Percentiles rank a stretch among this genome's conserved stretches.
These are phyloP conservation scores for Penicillium nordicum DNA, from an alignment of 2,329 filamentous ascomycete species.

Conservation along the genomic window DNA sequence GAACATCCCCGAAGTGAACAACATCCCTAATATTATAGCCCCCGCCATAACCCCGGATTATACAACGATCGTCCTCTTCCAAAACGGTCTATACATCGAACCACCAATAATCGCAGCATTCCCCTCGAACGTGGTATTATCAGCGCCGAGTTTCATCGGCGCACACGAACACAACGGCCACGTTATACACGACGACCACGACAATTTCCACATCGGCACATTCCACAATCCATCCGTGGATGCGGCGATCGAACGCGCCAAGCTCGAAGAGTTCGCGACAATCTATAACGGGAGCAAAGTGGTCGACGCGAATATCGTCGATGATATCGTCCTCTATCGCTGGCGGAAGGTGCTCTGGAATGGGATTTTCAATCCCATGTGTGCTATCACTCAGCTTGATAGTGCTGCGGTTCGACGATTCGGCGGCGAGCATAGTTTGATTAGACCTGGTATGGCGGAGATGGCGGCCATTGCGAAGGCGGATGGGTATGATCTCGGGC, in stretches of 20 bases:
- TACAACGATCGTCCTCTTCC: constrained; percentile 56
- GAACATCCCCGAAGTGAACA: constrained; percentile 53
- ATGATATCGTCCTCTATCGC: constrained; percentile 27
- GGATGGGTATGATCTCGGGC: constrained; percentile 13
- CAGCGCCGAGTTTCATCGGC: constrained; percentile 53
- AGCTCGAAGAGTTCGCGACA: constrained; percentile 42
- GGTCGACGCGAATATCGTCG: constrained; percentile 37
- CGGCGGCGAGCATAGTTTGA: constrained; percentile 36
- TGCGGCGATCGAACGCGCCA: not conserved
- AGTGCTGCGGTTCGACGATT: constrained; percentile 49
- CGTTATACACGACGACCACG: constrained; percentile 53
- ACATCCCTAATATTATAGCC: constrained; percentile 16
- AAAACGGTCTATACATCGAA: constrained; percentile 65
- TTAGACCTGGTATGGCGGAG: constrained; percentile 52
- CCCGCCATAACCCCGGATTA: constrained; percentile 52
- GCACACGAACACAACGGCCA: constrained; percentile 50
- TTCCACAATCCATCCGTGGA: constrained; percentile 39
- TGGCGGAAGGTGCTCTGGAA: constrained; percentile 49
- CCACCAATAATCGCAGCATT: constrained; percentile 51
- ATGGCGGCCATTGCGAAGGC: constrained; percentile 19
- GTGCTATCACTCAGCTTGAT: constrained; percentile 51
- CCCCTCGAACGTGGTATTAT: constrained; percentile 52
- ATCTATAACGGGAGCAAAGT: constrained; percentile 51
- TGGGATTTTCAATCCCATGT: constrained; percentile 53
- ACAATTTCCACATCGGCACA: constrained; percentile 51